A percentile compares a stretch with the other conserved stretches of the same genome.
These are phyloP conservation scores for Ophiostoma perfectum DNA, from an alignment of 2,329 filamentous ascomycete genomes.

Conservation along the genomic window DNA sequence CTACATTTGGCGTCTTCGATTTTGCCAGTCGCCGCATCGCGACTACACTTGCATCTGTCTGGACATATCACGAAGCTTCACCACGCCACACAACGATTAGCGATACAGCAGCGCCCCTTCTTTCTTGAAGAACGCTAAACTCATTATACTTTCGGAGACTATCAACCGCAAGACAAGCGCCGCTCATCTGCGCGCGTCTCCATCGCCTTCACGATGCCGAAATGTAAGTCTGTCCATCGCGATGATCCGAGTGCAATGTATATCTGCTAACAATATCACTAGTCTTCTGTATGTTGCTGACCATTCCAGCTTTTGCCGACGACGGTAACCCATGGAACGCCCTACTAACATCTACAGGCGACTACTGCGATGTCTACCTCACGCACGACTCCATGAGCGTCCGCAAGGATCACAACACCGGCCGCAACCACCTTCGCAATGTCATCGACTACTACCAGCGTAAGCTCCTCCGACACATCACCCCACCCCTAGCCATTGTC, in stretches of 20 bases:
- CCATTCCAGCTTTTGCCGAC: conserved; percentile 37
- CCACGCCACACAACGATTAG: neutral
- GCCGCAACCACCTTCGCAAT: conserved; percentile 93
- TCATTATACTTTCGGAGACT: neutral
- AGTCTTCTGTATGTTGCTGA: conserved; percentile 28
- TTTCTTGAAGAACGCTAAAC: neutral
- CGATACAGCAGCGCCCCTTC: neutral
- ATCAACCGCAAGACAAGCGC: neutral
- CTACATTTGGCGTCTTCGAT: conserved; percentile 5
- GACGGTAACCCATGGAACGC: neutral
- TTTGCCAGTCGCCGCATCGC: conserved; percentile 7
- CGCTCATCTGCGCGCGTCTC: neutral
- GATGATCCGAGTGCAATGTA: neutral
- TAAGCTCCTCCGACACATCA: conserved; percentile 38
- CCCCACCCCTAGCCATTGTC: neutral
- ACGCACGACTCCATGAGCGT: conserved; percentile 99
- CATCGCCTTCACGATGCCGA: conserved; percentile 16
- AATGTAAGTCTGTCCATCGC: conserved; percentile 15
- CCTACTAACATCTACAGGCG: conserved; percentile 45
- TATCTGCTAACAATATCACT: conserved; percentile 21
- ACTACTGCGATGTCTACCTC: conserved; percentile 99
- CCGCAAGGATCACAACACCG: conserved; percentile 95
- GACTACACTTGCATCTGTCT: neutral
- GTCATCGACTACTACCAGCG: conserved; percentile 98
- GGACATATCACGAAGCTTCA: neutral